Percentiles rank a stretch among this genome's conserved stretches.
phyloP scores from a whole-genome alignment of 2,329 filamentous ascomycete genomes.

The Colletotrichum musae region DNA sequence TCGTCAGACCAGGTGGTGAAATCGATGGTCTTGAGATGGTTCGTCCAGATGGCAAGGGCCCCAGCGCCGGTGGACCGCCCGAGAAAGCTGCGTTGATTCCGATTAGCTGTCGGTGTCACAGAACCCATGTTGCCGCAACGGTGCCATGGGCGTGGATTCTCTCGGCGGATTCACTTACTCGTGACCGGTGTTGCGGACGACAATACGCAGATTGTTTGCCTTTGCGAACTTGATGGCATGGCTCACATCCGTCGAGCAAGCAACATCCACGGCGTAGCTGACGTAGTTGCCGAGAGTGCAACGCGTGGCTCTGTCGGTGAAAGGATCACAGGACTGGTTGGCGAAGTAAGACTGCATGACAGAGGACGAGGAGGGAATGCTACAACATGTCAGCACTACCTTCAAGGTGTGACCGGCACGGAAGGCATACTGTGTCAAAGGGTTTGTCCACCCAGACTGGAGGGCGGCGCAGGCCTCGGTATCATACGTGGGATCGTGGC shows the following conservation, averaged over 20 bases:
- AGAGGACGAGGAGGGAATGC: conserved; percentile 55
- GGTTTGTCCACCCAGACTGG: conserved; percentile 51
- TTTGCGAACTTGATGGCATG: conserved; percentile 51
- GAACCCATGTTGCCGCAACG: too few relatives aligned
- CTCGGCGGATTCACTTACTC: conserved; percentile 40
- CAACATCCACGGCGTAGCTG: conserved; percentile 55
- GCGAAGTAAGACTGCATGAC: conserved; percentile 58
- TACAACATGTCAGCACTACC: conserved; percentile 40
- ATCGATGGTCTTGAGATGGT: conserved; percentile 57
- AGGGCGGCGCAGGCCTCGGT: conserved; percentile 57
- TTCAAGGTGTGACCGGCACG: not conserved
- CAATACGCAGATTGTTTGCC: conserved; percentile 53
- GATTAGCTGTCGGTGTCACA: not conserved
- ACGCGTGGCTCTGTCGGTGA: conserved; percentile 53
- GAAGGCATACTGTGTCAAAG: conserved; percentile 52
- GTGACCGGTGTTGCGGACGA: conserved; percentile 53
- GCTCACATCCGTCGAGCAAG: conserved; percentile 49
- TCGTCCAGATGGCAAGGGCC: conserved; percentile 56
- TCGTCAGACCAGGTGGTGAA: conserved; percentile 55
- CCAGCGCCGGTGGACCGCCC: conserved; percentile 56
- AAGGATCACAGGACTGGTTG: conserved; percentile 57
- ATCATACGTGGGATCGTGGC: conserved; percentile 65
- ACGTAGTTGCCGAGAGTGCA: conserved; percentile 63
- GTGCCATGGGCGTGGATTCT: too few relatives aligned
- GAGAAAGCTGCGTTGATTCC: conserved; percentile 43